phyloP scores from a whole-genome alignment of 805 yeast species.

The Millerozyma acaciae region DNA sequence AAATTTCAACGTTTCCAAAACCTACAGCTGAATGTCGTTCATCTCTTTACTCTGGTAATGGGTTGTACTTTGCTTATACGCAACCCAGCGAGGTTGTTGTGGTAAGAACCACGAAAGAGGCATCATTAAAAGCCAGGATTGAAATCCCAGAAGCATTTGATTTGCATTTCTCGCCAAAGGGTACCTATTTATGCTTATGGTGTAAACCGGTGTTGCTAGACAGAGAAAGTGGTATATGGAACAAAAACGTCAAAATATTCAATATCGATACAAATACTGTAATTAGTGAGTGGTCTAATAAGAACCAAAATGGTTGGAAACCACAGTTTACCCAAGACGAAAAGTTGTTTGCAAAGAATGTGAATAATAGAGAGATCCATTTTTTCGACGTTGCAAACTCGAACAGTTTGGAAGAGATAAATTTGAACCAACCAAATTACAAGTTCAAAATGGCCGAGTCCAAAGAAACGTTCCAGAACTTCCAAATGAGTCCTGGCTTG shows the following conservation, averaged over 20 bases:
- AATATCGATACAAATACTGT: conserved; percentile 46
- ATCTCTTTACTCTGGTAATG: conserved; percentile 65
- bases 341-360: conserved; percentile 56
- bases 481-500: conserved; percentile 79
- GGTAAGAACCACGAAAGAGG: conserved; percentile 49
- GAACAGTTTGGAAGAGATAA: conserved; percentile 21
- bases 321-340: conserved; percentile 89
- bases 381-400: conserved; percentile 51
- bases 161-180: conserved; percentile 83
- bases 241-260: conserved; percentile 78
- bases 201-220: conserved; percentile 69
- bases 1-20: conserved; percentile 31
- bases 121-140: conserved; percentile 40
- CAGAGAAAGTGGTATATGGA: conserved; percentile 69
- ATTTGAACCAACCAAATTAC: conserved; percentile 50
- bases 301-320: conserved; percentile 85
- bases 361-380: conserved; percentile 58
- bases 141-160: conserved; percentile 71
- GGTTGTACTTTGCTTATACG: conserved; percentile 66
- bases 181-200: conserved; percentile 82
- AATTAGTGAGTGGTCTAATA: conserved; percentile 64
- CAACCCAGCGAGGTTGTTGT: conserved; percentile 60
- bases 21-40: conserved; percentile 52
- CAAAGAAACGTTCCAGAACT: conserved; percentile 48
- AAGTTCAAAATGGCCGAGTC: conserved; percentile 52